Evolutionary conservation across 208 protist species (phyloP), one percentile per base, ranked within the genome.

Genomic region (Trypanosoma platydactyli): DNA sequence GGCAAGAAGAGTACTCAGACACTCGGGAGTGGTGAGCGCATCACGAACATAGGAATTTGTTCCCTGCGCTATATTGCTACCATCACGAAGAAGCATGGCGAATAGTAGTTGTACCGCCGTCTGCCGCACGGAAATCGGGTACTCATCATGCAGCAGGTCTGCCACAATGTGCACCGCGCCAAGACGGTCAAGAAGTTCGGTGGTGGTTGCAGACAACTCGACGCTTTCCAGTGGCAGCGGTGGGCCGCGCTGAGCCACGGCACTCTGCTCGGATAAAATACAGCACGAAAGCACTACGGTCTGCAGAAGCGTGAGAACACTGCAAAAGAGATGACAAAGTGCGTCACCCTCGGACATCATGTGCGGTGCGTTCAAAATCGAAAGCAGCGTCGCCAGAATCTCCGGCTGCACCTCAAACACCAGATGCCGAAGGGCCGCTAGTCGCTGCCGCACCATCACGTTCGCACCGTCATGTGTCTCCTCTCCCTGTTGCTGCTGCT

Each of bases 351-450:
- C 49, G 1, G 38, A 33, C 65, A 64, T 71, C 52, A 64, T 48
- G 33, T 63, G 65, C 30, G 65, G 65, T 2, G 65, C 52, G 11
- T 63, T 53, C 12, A 71, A 38, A 64, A 71, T 55, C 15, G 65
- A 60, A 27, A 71, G 25, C 20, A 71, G 18, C 33, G 57, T 71
- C 1, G 65, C 51, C 29, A 71, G 16, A n/a, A 71, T 20, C 13
- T 62, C 49, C 3, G 65, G 65, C 33, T 63, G 38, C 45, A 64
- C 13, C 24, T 62, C 65, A 52, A 71, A 71, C n/a, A 71, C 13
- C 11, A 71, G 3, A 58, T 58, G 25, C 5, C 38, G 62, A n/a
- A 68, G 22, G 7, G 62, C 51, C 33, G 58, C 18, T 49, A 57
- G 22, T 33, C 48, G 27, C 15, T 56, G 3, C 42, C 56, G 46